phyloP scores from a whole-genome alignment of 139 green algal species.

The Picochlorum costavermella region DNA sequence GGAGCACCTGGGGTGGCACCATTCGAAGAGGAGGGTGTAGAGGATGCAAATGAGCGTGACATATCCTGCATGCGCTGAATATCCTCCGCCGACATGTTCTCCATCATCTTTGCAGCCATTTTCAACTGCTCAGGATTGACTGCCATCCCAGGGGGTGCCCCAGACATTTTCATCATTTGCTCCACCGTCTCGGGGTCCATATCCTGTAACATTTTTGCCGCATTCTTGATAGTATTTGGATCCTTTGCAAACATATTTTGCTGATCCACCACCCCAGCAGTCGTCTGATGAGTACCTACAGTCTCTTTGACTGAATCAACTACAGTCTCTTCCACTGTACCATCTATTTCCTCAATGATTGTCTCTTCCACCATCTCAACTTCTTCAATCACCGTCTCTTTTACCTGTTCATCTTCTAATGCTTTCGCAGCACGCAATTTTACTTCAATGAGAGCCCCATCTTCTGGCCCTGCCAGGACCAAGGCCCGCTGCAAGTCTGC shows the following conservation, averaged over 20 bases:
- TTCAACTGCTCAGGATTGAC: slow-evolving; percentile 24
- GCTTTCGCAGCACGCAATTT: slow-evolving; percentile 20
- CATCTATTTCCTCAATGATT: slow-evolving; percentile 2
- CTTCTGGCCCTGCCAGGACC: slow-evolving; percentile 16
- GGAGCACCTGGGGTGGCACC: slow-evolving; percentile 1
- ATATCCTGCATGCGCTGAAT: slow-evolving; percentile 24
- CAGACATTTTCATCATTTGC: slow-evolving; percentile 24
- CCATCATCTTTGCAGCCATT: slow-evolving; percentile 33
- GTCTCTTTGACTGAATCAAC: neutral
- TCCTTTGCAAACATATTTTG: neutral
- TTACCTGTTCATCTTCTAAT: neutral
- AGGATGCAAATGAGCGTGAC: slow-evolving; percentile 9
- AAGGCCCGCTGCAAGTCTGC: slow-evolving; percentile 21
- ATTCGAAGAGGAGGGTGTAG: neutral
- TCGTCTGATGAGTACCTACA: neutral
- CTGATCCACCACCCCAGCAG: neutral
- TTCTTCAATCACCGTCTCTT: slow-evolving; percentile 11
- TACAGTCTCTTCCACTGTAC: neutral
- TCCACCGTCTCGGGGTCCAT: slow-evolving; percentile 30
- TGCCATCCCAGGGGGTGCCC: slow-evolving; percentile 11
- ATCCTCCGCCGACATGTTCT: slow-evolving; percentile 24
- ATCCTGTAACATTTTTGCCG: slow-evolving; percentile 25
- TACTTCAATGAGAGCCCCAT: slow-evolving; percentile 14
- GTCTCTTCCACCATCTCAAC: neutral
- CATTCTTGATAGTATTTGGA: slow-evolving; percentile 13